Base-by-base conservation (phyloP, 1,284 basidiomycete species). In the Leccinum ponderosum region DNA sequence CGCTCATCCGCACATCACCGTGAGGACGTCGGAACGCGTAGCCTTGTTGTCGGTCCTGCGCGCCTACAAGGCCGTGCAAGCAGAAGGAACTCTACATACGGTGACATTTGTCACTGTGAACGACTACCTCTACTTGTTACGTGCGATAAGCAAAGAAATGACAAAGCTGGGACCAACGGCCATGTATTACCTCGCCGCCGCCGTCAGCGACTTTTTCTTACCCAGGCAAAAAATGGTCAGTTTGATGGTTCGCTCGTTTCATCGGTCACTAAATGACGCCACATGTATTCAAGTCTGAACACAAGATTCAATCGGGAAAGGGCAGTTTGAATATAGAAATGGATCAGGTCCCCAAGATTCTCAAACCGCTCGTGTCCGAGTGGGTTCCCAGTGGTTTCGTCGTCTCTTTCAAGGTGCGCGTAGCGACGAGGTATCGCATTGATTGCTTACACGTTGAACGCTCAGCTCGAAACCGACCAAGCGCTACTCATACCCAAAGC, bases 301-400 rank as follows among this genome's bases (percentile, higher is more conserved):
- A 99, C 80, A 99, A 99, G 79, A 98, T 99, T 52, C 97, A 99
- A 74, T 97, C 94, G 0, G 92, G 92, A 20, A 95, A 97, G 73
- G 95, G 95, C 2, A 95, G 91, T 65, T 78, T 99, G 37, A 85
- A 89, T 48, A 92, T 99, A 64, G 95, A 98, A 75, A 98, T 99
- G 96, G 97, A 99, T 74, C 95, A 98, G 75, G 96, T 98, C 1
- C 97, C 97, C 7, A 99, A 99, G 77, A 91, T 98, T 42, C 78
- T 99, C 52, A 93, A 93, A 74, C 90, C 94, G 0, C 83, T 99
- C 77, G 95, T 98, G 3, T 87, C 93, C 56, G 91, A 98, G 73
- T 99, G 97, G 97, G 91, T 89, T 0, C 89, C 89, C 1, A 88
- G 94, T 58, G 96, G 94, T 0, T 98, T 89, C 74, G 89, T 98